Base-by-base conservation (phyloP, 192 early-diverging fungal species). In the Backusella psychrophila region DNA sequence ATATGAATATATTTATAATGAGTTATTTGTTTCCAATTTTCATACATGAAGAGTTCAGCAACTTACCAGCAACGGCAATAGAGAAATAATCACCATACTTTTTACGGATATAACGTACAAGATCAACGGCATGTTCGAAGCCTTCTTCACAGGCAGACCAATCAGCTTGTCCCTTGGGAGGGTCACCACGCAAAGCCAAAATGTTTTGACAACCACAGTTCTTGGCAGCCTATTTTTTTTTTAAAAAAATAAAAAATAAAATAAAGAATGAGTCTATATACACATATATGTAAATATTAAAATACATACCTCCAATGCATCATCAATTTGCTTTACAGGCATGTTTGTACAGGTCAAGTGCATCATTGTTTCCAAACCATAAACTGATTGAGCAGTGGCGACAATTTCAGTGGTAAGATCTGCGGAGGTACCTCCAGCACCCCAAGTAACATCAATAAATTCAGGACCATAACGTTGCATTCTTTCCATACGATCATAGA, bases 261-360 rank as follows among this genome's bases (percentile, higher is more conserved):
- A 26, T 65, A 21, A 35, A 15, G 38, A 39, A 63, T 36, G 4
- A 42, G 11, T 29, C 44, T 56, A 23, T 44, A 21, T 7, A 21
- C 5, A 65, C 35, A 67, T 23, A 19, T 34, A 39, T 33, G 49
- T 65, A 77, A 7, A 71, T n/a, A 44, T 29, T 15, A 71, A 36
- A 70, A 44, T 6, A 80, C 80, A 74, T 80, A 89, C 92, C 79
- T 83, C 85, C 41, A 98, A 86, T 14, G 97, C 97, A 52, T 71
- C 74, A 84, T 96, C 93, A 80, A 99, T 93, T 88, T 94, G 94
- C 63, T 91, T 90, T 11, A 90, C 87, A 69, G 94, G 94, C 91
- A 96, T 99, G 86, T 98, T 99, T 68, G 97, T 99, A 85, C 97
- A 99, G 21, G 96, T 99, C 86, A 99, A 89, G 81, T 99, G 97